Evolutionary conservation across 2,329 filamentous ascomycete genomes (phyloP).

Genomic region (Colletotrichum tofieldiae): DNA sequence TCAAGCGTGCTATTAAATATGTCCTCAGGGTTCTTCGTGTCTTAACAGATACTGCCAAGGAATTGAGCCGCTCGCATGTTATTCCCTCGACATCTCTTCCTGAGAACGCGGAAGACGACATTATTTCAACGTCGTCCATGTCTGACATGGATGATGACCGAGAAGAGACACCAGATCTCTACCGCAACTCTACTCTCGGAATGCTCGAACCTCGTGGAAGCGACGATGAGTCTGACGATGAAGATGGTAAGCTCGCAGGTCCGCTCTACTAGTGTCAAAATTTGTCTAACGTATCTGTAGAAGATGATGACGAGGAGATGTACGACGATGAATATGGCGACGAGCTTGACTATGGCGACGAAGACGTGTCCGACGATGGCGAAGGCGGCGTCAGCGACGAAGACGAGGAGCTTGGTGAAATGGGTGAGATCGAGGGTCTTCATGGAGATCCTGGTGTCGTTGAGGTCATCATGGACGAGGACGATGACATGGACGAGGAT

Average conservation of each 20-base stretch:
- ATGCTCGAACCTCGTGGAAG: conserved; percentile 91
- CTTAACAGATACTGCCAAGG: conserved; percentile 88
- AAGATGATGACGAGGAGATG: conserved; percentile 88
- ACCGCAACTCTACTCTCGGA: conserved; percentile 94
- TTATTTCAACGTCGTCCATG: conserved; percentile 88
- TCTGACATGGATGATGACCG: conserved; percentile 90
- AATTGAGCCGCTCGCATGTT: conserved; percentile 86
- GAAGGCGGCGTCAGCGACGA: conserved; percentile 93
- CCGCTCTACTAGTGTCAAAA: conserved; percentile 9
- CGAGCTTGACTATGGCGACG: conserved; percentile 91
- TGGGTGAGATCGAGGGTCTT: conserved; percentile 87
- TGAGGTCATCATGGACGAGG: conserved; percentile 83
- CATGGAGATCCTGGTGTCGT: conserved; percentile 75
- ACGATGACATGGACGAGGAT: conserved; percentile 76
- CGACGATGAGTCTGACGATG: conserved; percentile 85
- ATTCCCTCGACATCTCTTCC: conserved; percentile 77
- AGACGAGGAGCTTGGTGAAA: conserved; percentile 85
- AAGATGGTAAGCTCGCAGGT: conserved; percentile 66
- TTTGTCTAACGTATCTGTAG: conserved; percentile 46
- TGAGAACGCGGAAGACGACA: conserved; percentile 85
- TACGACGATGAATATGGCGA: conserved; percentile 93
- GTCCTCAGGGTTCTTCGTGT: conserved; percentile 92
- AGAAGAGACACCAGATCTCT: conserved; percentile 96
- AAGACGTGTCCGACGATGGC: conserved; percentile 83
- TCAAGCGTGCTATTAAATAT: conserved; percentile 96